Base-by-base conservation (phyloP, 441 rosid species). In the Cnidoscolus chayamansa region DNA sequence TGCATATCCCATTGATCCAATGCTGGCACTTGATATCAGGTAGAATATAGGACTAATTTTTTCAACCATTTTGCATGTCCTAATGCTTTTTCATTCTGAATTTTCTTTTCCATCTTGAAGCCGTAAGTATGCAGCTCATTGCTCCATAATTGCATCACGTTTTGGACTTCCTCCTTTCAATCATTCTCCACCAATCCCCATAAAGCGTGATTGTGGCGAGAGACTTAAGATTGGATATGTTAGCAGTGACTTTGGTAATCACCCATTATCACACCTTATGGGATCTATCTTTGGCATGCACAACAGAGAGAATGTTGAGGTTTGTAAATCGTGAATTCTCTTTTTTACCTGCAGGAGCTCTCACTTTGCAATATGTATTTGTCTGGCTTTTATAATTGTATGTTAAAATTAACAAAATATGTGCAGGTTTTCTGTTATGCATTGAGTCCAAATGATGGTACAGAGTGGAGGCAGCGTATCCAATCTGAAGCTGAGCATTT, bases 241-340 rank as follows among this genome's bases (percentile, higher is more conserved):
- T 74, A 96, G 99, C 86, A 96, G 99, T 82, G 99, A 96, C 71
- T 96, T 96, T 63, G 98, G 98, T n/a, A 96, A 96, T 73, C 99
- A 96, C 63, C 99, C 99, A 2, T 77, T 96, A 80, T 96, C 99
- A 43, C 99, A 96, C 76, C 97, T 96, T 59, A 93, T 96, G 99
- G 99, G 98, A 64, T 96, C 99, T 10, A 92, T 96, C 72, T 96
- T 93, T 84, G 99, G 99, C 75, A 90, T 93, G 97, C 99, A 96
- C 80, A 86, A 91, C 86, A 84, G 80, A 81, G 90, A 88, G 63
- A 87, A 91, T 77, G 81, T 93, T 17, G 97, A 96, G 98, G 99
- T 90, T 57, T 47, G 90, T 78, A 35, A 72, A 19, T n/a, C 15
- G 59, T 68, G 55, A 9, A 15, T 4, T 9, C 10, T 65, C 2